A percentile compares a stretch with the other conserved stretches of the same genome.
Conservation (phyloP, 345 rosid genomes). For the Abelmoschus esculentus region DNA sequence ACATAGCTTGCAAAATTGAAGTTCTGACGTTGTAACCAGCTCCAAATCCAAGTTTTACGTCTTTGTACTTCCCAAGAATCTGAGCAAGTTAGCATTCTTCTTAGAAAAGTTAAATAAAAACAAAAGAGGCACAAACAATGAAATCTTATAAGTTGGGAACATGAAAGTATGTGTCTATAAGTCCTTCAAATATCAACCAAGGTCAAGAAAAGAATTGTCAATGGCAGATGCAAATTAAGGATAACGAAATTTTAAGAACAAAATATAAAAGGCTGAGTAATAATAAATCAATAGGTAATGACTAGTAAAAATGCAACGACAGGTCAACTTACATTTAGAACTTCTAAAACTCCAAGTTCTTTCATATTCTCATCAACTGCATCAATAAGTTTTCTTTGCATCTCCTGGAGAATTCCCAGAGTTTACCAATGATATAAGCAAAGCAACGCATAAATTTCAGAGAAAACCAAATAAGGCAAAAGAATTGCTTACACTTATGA, state of each 20-base stretch:
- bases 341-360: conserved; percentile 53
- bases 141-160: neutral
- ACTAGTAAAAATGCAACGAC: conserved; percentile 2
- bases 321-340: conserved; percentile 40
- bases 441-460: neutral
- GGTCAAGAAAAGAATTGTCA: conserved; percentile 5
- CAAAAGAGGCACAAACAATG: neutral
- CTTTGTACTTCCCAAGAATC: conserved; percentile 58
- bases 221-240: neutral
- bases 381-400: conserved; percentile 41
- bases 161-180: neutral
- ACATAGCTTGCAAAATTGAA: conserved; percentile 59
- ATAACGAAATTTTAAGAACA: neutral
- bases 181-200: neutral
- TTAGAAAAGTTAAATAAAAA: conserved; percentile 7
- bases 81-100: conserved; percentile 25
- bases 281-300: neutral
- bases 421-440: conserved; percentile 2
- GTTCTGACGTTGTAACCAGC: conserved; percentile 54
- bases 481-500: conserved; percentile 52
- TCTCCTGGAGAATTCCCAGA: conserved; percentile 37
- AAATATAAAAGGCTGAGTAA: neutral
- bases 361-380: conserved; percentile 31
- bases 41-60: conserved; percentile 91
- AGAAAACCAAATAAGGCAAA: conserved; percentile 14